Conservation (phyloP, 768 basidiomycete genomes). For the Boletus sp. region DNA sequence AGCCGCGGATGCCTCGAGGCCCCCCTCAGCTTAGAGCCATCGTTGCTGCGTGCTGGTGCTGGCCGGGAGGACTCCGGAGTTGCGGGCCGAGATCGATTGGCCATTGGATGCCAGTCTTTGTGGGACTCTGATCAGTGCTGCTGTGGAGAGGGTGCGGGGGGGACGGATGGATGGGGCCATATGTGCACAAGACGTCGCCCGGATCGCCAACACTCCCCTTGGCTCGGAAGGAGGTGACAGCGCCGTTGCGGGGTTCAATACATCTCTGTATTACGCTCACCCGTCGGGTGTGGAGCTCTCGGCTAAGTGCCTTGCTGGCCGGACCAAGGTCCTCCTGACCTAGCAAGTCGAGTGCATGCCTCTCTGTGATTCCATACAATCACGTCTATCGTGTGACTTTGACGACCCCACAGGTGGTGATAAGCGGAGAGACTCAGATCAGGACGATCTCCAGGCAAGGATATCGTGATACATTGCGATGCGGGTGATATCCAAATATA, state of each 20-base stretch:
- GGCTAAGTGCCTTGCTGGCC: neutral
- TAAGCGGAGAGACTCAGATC: neutral
- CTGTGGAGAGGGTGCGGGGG: neutral
- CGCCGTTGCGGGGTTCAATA: neutral
- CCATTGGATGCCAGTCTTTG: too few species aligned
- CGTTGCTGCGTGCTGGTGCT: too few species aligned
- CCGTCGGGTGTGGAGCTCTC: neutral
- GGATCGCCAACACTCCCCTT: neutral
- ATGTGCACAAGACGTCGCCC: neutral
- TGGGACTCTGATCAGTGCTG: too few species aligned
- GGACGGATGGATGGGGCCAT: neutral
- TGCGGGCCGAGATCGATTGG: too few species aligned
- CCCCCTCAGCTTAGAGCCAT: too few species aligned
- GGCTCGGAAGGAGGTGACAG: neutral
- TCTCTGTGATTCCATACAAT: too few species aligned
- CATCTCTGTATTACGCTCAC: neutral
- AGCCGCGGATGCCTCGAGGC: too few species aligned
- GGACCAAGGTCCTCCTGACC: too few species aligned
- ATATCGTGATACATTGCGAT: neutral
- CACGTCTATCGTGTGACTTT: neutral
- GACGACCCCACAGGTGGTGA: conserved; percentile 1
- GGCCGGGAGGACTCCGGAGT: too few species aligned
- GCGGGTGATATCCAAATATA: neutral
- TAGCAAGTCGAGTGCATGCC: too few species aligned
- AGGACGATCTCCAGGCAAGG: neutral